phyloP scores from a whole-genome alignment of 2,329 filamentous ascomycete species.

The Elsinoe australis region DNA sequence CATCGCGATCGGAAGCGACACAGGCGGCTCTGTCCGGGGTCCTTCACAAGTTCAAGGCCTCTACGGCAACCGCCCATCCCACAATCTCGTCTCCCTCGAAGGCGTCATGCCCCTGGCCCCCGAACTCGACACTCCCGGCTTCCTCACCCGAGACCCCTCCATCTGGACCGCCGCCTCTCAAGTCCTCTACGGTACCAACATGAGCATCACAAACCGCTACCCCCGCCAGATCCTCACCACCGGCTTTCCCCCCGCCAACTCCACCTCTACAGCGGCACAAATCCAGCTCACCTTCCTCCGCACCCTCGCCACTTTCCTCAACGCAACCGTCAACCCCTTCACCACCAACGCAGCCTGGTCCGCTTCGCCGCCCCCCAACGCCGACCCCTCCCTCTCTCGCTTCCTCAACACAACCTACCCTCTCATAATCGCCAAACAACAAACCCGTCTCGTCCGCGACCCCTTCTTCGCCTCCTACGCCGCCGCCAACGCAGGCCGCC shows the following conservation, averaged over 20 bases:
- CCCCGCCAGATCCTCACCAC: constrained; percentile 38
- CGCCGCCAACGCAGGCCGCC: constrained; percentile 38
- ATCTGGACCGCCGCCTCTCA: constrained; percentile 39
- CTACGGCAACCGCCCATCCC: constrained; percentile 45
- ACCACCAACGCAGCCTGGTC: constrained; percentile 34
- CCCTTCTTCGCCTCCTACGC: constrained; percentile 47
- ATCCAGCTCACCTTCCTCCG: constrained; percentile 38
- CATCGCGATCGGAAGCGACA: constrained; percentile 44
- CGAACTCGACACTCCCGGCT: constrained; percentile 41
- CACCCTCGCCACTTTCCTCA: constrained; percentile 39
- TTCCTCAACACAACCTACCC: constrained; percentile 42
- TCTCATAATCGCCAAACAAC: constrained; percentile 42
- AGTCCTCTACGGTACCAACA: constrained; percentile 39
- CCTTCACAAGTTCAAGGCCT: constrained; percentile 44
- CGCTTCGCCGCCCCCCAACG: constrained; percentile 28
- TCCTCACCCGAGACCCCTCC: constrained; percentile 40
- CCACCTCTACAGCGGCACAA: constrained; percentile 32
- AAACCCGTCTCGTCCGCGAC: constrained; percentile 39
- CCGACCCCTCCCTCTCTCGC: constrained; percentile 28
- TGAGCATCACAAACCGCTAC: constrained; percentile 37
- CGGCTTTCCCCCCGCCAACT: constrained; percentile 35
- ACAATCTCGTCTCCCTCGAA: constrained; percentile 41
- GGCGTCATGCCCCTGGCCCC: constrained; percentile 44
- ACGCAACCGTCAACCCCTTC: constrained; percentile 32
- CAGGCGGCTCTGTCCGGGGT: constrained; percentile 44